phyloP scores from a whole-genome alignment of 495 filamentous ascomycete species.

The Podospora australis region DNA sequence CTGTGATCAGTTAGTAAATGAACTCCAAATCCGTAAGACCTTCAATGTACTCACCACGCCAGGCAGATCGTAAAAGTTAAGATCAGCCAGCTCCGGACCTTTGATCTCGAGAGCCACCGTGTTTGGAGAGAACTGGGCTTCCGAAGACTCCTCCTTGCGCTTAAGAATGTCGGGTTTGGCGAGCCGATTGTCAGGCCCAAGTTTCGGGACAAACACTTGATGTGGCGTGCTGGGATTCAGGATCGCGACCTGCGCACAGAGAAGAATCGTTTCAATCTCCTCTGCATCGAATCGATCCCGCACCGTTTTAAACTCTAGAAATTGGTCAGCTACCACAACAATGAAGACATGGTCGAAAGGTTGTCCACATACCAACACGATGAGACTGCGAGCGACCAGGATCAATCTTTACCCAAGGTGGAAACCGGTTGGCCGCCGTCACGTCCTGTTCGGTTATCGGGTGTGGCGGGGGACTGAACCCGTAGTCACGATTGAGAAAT shows the following conservation, averaged over 20 bases:
- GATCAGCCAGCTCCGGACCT: conserved; percentile 57
- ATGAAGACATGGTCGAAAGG: too few species aligned
- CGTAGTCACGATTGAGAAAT: conserved; percentile 52
- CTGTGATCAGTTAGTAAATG: too few species aligned
- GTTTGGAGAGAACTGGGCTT: conserved; percentile 72
- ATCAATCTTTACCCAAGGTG: conserved; percentile 34
- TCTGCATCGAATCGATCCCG: conserved; percentile 31
- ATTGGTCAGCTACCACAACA: too few species aligned
- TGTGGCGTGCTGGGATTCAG: conserved; percentile 50
- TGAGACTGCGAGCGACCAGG: conserved; percentile 18
- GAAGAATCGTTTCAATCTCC: conserved; percentile 53
- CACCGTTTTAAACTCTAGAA: conserved; percentile 42
- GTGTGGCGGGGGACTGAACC: conserved; percentile 29
- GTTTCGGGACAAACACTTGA: conserved; percentile 44
- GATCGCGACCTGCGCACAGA: conserved; percentile 66
- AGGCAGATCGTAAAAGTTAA: conserved; percentile 77
- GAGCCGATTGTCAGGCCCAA: conserved; percentile 22
- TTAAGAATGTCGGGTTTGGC: conserved; percentile 22
- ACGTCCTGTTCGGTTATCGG: conserved; percentile 33
- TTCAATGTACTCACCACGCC: too few species aligned
- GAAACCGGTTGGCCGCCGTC: conserved; percentile 35
- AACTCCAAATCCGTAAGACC: too few species aligned
- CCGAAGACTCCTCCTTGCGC: conserved; percentile 25
- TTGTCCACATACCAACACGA: too few species aligned
- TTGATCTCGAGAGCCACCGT: conserved; percentile 67